These are phyloP conservation scores for Lindgomyces ingoldianus DNA, from an alignment of 495 filamentous ascomycete genomes.

Conservation along the genomic window DNA sequence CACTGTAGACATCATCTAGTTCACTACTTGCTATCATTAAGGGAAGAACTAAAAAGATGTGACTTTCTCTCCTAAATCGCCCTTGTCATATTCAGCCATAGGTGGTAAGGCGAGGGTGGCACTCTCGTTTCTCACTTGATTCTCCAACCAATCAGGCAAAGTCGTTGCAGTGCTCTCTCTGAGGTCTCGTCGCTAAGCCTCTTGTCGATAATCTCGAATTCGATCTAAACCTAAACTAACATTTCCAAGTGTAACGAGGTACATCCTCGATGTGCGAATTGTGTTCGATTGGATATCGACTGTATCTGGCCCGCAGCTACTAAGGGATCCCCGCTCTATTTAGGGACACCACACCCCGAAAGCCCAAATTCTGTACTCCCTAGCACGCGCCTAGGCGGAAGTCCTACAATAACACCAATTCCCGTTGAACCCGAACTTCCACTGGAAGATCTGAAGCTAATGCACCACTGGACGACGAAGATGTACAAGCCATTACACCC, in stretches of 20 bases:
- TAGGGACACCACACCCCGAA: neutral
- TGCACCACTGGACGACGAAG: slow-evolving; percentile 21
- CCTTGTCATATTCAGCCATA: too few relatives aligned
- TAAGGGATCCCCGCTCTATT: neutral
- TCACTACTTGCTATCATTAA: too few relatives aligned
- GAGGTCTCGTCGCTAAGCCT: too few relatives aligned
- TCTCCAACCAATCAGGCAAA: too few relatives aligned
- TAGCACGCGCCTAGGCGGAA: neutral
- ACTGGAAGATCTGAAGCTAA: slow-evolving; percentile 16
- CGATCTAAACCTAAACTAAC: neutral
- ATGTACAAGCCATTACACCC: neutral
- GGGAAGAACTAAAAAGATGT: too few relatives aligned
- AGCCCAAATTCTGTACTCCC: neutral
- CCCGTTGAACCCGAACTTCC: neutral
- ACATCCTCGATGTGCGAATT: slow-evolving; percentile 13
- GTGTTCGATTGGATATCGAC: slow-evolving; percentile 1
- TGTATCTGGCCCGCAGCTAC: neutral
- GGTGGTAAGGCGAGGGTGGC: too few relatives aligned
- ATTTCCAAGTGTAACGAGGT: slow-evolving; percentile 10
- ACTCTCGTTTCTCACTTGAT: too few relatives aligned
- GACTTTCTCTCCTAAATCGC: neutral
- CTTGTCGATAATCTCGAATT: too few relatives aligned
- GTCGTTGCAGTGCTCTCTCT: too few relatives aligned
- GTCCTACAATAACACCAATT: too few relatives aligned
- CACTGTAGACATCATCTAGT: neutral